Evolutionary conservation across 306 rosid species (phyloP).

Genomic region (Sicyos baderoa): DNA sequence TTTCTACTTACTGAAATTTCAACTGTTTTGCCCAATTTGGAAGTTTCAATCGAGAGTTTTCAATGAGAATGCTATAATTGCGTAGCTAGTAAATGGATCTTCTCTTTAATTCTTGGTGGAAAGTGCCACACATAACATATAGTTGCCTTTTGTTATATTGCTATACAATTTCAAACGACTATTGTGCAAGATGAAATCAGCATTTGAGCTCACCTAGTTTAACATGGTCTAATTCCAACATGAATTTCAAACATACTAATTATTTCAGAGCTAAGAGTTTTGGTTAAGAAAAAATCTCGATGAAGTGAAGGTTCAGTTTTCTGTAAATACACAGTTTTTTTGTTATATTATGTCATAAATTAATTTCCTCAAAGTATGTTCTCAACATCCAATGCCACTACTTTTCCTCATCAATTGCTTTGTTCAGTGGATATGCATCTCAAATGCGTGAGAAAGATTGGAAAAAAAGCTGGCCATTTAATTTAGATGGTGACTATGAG

Average conservation of each 20-base stretch:
- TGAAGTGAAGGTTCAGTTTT: conserved; percentile 3
- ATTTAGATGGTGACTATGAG: conserved; percentile 33
- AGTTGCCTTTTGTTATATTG: neutral
- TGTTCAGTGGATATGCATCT: conserved; percentile 68
- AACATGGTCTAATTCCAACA: conserved; percentile 1
- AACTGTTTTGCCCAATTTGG: conserved; percentile 8
- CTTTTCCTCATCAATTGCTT: conserved; percentile 5
- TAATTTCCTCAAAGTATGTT: neutral
- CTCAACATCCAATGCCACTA: conserved; percentile 1
- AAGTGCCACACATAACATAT: neutral
- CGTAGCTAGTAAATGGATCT: neutral
- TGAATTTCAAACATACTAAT: conserved; percentile 3
- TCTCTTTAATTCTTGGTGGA: neutral
- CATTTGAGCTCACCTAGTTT: neutral
- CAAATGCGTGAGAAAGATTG: conserved; percentile 70
- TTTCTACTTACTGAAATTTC: neutral
- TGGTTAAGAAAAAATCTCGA: neutral
- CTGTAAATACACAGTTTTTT: neutral
- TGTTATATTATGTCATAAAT: neutral
- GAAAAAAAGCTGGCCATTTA: conserved; percentile 80
- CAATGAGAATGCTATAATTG: neutral
- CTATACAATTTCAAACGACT: neutral
- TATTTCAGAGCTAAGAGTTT: neutral
- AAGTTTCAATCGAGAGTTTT: neutral
- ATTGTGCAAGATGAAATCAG: neutral